Percentiles rank a stretch among this genome's conserved stretches.
These are phyloP conservation scores for Tanacetum coccineum DNA, from an alignment of 129 eudicot genomes.

Conservation along the genomic window DNA sequence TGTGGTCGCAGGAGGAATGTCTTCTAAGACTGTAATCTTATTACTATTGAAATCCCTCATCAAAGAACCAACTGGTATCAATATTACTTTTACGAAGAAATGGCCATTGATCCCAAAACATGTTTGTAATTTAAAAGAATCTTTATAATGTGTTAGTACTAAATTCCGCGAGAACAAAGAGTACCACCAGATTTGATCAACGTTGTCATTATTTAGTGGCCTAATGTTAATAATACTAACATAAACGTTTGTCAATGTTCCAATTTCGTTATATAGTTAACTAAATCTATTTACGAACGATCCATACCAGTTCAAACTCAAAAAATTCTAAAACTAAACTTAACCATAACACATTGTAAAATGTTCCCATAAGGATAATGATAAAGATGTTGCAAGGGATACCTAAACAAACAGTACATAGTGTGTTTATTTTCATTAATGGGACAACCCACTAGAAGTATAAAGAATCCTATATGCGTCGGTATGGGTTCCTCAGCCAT, in stretches of 20 bases:
- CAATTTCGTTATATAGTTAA: too few relatives aligned
- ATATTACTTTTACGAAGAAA: background rate
- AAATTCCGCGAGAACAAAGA: too few relatives aligned
- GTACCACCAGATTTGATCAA: too few relatives aligned
- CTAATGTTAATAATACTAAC: too few relatives aligned
- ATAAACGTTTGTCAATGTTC: too few relatives aligned
- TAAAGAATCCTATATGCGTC: background rate
- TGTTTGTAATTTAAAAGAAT: background rate
- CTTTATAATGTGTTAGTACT: background rate
- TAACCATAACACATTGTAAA: background rate
- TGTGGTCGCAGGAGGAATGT: constrained; percentile 85
- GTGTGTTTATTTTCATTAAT: background rate
- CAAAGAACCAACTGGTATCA: background rate
- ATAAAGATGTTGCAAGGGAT: background rate
- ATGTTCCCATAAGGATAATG: background rate
- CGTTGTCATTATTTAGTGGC: background rate
- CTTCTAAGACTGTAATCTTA: constrained; percentile 58
- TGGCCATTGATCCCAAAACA: background rate
- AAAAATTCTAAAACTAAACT: background rate
- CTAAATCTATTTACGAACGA: too few relatives aligned
- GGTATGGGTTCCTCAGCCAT: too few relatives aligned
- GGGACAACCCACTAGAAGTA: background rate
- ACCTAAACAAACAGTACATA: constrained; percentile 15
- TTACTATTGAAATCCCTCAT: background rate
- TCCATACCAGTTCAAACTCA: background rate